A percentile compares a stretch with the other conserved stretches of the same genome.
Evolutionary conservation across 2,329 filamentous ascomycete genomes (phyloP).

Genomic region (Cercospora sp.): DNA sequence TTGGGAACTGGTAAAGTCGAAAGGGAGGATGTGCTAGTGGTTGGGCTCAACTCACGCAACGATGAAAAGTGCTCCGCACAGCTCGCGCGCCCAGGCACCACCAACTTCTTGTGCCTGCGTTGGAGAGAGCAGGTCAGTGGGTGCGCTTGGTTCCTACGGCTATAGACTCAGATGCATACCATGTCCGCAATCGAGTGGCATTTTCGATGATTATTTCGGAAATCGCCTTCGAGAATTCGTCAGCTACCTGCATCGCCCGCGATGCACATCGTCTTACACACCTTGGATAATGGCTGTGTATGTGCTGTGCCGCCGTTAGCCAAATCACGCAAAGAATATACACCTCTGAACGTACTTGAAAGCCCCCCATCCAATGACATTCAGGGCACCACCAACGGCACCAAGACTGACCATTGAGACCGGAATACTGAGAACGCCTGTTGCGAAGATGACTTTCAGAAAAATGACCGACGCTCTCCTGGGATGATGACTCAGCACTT

Average conservation of each 20-base stretch:
- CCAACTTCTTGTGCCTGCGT: conserved; percentile 52
- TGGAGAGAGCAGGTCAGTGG: not conserved
- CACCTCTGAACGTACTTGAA: conserved; percentile 31
- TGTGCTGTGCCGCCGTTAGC: conserved; percentile 40
- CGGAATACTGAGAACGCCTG: conserved; percentile 53
- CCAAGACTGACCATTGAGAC: conserved; percentile 51
- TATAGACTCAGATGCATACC: conserved; percentile 29
- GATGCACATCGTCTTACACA: not conserved
- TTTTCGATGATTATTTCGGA: conserved; percentile 52
- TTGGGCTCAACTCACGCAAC: conserved; percentile 41
- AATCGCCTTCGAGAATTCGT: conserved; percentile 37
- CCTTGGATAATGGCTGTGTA: conserved; percentile 46
- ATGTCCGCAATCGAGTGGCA: conserved; percentile 60
- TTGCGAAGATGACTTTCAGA: conserved; percentile 55
- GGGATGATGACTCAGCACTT: not conserved
- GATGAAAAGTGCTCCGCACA: conserved; percentile 58
- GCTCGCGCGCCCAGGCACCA: conserved; percentile 53
- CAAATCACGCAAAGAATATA: not conserved
- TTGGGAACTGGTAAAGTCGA: not conserved
- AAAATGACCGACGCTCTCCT: conserved; percentile 53
- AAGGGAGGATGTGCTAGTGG: not conserved
- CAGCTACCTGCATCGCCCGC: not conserved
- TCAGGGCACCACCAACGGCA: conserved; percentile 50
- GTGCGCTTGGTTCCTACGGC: not conserved
- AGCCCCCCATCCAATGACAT: conserved; percentile 50